phyloP scores from a whole-genome alignment of 768 basidiomycete genomes.

The Pleurotus cornucopiae region DNA sequence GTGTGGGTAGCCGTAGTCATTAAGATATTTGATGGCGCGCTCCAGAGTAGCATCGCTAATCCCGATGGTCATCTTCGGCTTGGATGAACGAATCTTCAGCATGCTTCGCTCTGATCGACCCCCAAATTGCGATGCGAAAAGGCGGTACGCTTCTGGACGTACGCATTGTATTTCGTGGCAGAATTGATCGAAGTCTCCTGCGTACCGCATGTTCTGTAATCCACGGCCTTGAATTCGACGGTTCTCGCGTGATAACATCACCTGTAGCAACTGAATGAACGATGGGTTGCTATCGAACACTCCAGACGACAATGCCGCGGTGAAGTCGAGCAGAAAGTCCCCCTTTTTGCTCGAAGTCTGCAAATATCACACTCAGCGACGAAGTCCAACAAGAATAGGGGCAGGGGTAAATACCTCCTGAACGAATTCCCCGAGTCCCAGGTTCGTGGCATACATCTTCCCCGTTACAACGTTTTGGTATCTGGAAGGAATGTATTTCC shows the following conservation, averaged over 20 bases:
- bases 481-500: neutral
- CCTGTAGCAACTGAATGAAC: conserved; percentile 20
- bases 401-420: neutral
- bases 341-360: neutral
- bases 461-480: neutral
- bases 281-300: conserved; percentile 2
- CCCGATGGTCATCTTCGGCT: conserved; percentile 19
- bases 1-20: conserved; percentile 11
- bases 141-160: conserved; percentile 16
- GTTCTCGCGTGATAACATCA: conserved; percentile 14
- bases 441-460: neutral
- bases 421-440: neutral
- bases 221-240: conserved; percentile 17
- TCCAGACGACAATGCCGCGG: neutral
- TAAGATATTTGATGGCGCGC: conserved; percentile 13
- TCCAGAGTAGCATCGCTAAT: conserved; percentile 18
- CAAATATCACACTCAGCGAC: neutral
- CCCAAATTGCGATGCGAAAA: conserved; percentile 9
- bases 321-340: neutral
- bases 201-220: conserved; percentile 23
- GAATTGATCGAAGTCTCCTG: conserved; percentile 18
- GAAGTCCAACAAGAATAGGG: neutral
- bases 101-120: neutral
- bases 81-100: conserved; percentile 1
- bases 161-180: conserved; percentile 14